These are phyloP conservation scores for Arabidopsis arenosa DNA, from an alignment of 345 rosid genomes.

Conservation along the genomic window DNA sequence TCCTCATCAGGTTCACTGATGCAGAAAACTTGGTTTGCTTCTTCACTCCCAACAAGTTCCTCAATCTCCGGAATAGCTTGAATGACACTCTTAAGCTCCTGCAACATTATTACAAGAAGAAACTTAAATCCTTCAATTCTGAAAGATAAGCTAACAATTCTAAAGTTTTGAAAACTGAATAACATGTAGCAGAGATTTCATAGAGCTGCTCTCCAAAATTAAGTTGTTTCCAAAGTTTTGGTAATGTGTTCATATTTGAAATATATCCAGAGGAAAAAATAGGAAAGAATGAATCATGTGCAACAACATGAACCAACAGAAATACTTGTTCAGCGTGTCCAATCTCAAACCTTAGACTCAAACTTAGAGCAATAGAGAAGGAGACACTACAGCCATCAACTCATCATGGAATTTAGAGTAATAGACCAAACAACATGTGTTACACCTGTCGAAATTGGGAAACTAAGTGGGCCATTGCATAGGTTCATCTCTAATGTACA, in stretches of 20 bases:
- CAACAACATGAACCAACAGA: background rate
- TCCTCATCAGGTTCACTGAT: slow-evolving; percentile 57
- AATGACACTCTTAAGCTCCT: slow-evolving; percentile 92
- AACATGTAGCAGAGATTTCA: background rate
- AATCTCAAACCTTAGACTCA: background rate
- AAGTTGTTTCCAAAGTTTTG: background rate
- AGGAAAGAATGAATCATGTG: background rate
- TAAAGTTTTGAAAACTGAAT: background rate
- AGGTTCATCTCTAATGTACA: slow-evolving; percentile 2
- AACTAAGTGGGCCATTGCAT: slow-evolving; percentile 27
- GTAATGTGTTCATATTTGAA: background rate
- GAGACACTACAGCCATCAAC: slow-evolving; percentile 3
- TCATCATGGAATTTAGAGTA: background rate
- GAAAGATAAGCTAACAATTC: background rate
- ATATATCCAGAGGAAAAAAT: background rate
- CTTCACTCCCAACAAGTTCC: slow-evolving; percentile 72
- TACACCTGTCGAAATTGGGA: background rate
- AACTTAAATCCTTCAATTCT: background rate
- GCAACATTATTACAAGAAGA: slow-evolving; percentile 30
- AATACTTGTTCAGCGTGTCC: background rate
- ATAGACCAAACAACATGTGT: background rate
- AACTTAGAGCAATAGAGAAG: background rate
- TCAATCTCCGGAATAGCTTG: slow-evolving; percentile 79
- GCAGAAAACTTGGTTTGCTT: slow-evolving; percentile 55
- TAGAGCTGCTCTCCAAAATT: background rate